These are phyloP conservation scores for Pseudoperonospora humuli DNA, from an alignment of 352 stramenopile genomes.

Conservation along the genomic window DNA sequence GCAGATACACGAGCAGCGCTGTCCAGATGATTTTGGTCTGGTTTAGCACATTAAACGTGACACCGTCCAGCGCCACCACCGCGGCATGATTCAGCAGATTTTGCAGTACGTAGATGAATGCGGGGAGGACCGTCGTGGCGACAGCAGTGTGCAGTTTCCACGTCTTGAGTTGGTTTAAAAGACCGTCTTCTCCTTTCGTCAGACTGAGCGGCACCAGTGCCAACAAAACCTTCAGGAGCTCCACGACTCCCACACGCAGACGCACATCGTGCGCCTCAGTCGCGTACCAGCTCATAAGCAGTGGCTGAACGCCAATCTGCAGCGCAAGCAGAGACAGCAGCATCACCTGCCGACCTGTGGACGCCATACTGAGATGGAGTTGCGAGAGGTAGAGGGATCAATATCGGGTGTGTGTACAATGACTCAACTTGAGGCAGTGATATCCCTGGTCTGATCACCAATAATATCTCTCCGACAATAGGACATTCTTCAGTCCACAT, in stretches of 20 bases:
- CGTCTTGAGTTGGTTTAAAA: slow-evolving; percentile 47
- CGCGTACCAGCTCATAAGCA: slow-evolving; percentile 73
- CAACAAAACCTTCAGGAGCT: slow-evolving; percentile 63
- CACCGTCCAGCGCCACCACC: slow-evolving; percentile 64
- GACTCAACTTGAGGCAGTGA: too few relatives aligned
- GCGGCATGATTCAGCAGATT: slow-evolving; percentile 79
- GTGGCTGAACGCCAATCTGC: slow-evolving; percentile 70
- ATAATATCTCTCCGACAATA: too few relatives aligned
- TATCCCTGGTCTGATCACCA: too few relatives aligned
- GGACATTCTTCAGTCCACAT: too few relatives aligned
- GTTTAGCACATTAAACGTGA: slow-evolving; percentile 83
- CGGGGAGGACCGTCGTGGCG: slow-evolving; percentile 55
- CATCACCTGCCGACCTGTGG: slow-evolving; percentile 35
- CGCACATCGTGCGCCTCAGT: slow-evolving; percentile 46
- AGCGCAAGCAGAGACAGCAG: slow-evolving; percentile 59
- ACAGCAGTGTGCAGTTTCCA: slow-evolving; percentile 51
- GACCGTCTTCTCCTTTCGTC: slow-evolving; percentile 27
- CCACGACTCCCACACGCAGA: slow-evolving; percentile 69
- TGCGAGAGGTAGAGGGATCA: too few relatives aligned
- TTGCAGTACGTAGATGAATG: slow-evolving; percentile 79
- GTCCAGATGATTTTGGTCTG: slow-evolving; percentile 88
- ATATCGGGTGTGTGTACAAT: too few relatives aligned
- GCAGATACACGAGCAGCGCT: slow-evolving; percentile 68
- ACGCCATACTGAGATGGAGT: too few relatives aligned
- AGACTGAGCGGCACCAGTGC: slow-evolving; percentile 52